A percentile compares a stretch with the other conserved stretches of the same genome.
phyloP scores from a whole-genome alignment of 1,284 basidiomycete genomes.

The Apiotrichum mycotoxinovorans region DNA sequence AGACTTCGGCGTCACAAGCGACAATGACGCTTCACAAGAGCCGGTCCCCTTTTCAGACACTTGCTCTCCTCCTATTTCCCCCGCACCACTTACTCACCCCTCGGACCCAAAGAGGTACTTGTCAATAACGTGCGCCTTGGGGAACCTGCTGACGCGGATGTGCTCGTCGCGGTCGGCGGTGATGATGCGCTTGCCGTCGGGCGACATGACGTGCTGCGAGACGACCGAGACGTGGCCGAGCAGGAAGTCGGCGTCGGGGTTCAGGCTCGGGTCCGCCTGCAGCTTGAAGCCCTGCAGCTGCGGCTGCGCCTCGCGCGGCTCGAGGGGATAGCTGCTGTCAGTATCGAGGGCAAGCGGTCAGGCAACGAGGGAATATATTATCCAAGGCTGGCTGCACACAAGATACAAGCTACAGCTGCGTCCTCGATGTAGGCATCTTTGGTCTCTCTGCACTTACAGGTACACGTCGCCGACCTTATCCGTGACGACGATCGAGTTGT shows the following conservation, averaged over 20 bases:
- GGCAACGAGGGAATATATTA: neutral
- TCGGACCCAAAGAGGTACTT: constrained; percentile 77
- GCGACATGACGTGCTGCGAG: constrained; percentile 64
- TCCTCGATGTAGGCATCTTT: no score
- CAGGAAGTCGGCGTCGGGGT: constrained; percentile 45
- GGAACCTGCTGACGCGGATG: constrained; percentile 84
- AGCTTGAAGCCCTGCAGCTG: constrained; percentile 53
- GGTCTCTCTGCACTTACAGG: constrained; percentile 24
- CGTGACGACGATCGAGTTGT: constrained; percentile 32
- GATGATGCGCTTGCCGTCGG: constrained; percentile 68
- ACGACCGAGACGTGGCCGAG: constrained; percentile 74
- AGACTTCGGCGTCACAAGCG: neutral
- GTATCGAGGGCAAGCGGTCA: neutral
- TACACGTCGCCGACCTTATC: constrained; percentile 48
- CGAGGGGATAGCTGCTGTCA: constrained; percentile 40
- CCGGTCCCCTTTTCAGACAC: constrained; percentile 7
- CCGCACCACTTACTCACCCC: constrained; percentile 57
- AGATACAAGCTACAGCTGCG: neutral
- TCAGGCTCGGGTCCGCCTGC: constrained; percentile 64
- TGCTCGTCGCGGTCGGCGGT: constrained; percentile 91
- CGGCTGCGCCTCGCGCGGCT: constrained; percentile 55
- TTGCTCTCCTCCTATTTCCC: neutral
- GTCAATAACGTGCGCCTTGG: constrained; percentile 76
- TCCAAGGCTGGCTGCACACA: no score
- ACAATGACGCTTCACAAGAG: constrained; percentile 59